Percentiles rank a stretch among this genome's conserved stretches.
Conservation (phyloP, 2,329 filamentous ascomycete genomes). For the Phaeosphaeriaceae sp. region DNA sequence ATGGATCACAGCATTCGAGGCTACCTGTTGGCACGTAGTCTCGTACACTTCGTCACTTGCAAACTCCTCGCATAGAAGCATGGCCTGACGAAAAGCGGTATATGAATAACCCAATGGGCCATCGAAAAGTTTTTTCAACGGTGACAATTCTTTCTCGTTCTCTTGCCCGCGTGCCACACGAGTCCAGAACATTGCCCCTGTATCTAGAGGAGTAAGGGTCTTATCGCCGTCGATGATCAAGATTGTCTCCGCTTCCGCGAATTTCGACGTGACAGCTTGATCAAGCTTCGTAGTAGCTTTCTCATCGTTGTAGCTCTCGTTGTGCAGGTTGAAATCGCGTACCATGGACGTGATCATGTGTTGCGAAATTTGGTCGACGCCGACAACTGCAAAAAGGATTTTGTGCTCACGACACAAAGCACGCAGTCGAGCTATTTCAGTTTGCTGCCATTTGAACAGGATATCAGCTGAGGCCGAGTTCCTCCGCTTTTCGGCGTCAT, state of each 20-base stretch:
- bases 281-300: constrained; percentile 43
- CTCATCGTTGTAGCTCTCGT: no score
- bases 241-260: constrained; percentile 50
- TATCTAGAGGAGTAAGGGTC: constrained; percentile 62
- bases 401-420: constrained; percentile 1
- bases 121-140: constrained; percentile 58
- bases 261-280: neutral
- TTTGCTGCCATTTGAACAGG: constrained; percentile 6
- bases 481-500: constrained; percentile 48
- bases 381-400: no score
- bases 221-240: constrained; percentile 67
- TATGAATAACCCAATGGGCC: constrained; percentile 62
- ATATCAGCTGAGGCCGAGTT: neutral
- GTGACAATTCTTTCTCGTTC: no score
- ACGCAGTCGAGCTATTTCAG: constrained; percentile 1
- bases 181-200: constrained; percentile 60
- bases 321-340: no score
- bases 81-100: constrained; percentile 62
- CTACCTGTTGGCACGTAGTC: constrained; percentile 55
- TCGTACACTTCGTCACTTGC: constrained; percentile 56
- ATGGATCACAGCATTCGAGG: constrained; percentile 53
- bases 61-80: constrained; percentile 61
- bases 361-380: neutral
- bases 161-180: neutral
- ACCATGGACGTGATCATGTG: no score